phyloP scores from a whole-genome alignment of 2,329 filamentous ascomycete genomes.

The Lecanicillium sp. region DNA sequence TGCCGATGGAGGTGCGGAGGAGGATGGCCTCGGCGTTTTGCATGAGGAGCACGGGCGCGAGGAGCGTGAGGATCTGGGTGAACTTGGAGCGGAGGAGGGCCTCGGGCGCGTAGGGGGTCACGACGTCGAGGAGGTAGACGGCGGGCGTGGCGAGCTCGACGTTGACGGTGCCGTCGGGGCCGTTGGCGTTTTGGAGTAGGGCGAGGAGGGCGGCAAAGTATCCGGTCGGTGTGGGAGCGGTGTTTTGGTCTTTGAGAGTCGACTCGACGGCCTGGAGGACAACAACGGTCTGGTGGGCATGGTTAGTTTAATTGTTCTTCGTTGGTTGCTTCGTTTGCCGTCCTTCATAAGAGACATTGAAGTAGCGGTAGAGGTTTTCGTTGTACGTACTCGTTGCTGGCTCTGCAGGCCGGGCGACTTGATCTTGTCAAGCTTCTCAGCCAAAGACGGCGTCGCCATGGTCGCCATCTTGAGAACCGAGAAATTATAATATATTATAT shows the following conservation, averaged over 20 bases:
- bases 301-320: no score
- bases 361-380: neutral
- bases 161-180: slow-evolving; percentile 62
- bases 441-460: slow-evolving; percentile 53
- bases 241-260: slow-evolving; percentile 82
- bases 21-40: slow-evolving; percentile 81
- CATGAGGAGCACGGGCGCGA: slow-evolving; percentile 77
- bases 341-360: no score
- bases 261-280: slow-evolving; percentile 89
- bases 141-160: slow-evolving; percentile 79
- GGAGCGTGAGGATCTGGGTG: slow-evolving; percentile 78
- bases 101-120: slow-evolving; percentile 78
- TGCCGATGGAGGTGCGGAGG: slow-evolving; percentile 82
- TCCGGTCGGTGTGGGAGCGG: slow-evolving; percentile 74
- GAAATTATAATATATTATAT: slow-evolving; percentile 20
- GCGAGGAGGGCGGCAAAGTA: slow-evolving; percentile 96
- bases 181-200: slow-evolving; percentile 72
- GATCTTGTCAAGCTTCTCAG: slow-evolving; percentile 95
- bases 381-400: slow-evolving; percentile 70
- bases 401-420: slow-evolving; percentile 93
- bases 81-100: slow-evolving; percentile 92
- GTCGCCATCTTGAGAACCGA: slow-evolving; percentile 40
- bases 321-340: no score
- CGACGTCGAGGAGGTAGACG: slow-evolving; percentile 90
- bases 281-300: slow-evolving; percentile 50